Conservation (phyloP, 129 eudicot genomes). For the Artemisia tridentata region DNA sequence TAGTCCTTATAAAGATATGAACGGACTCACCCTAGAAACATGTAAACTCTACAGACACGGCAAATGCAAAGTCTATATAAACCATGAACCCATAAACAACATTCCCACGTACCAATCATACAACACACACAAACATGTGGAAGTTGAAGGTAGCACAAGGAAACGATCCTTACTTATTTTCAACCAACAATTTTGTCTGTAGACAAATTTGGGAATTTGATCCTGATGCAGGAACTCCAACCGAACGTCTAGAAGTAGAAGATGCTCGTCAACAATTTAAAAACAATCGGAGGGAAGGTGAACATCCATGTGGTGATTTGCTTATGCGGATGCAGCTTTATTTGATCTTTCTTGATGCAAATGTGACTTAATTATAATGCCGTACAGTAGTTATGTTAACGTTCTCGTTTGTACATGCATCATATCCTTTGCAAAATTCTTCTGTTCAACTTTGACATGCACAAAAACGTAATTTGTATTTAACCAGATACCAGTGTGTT, state of each 20-base stretch:
- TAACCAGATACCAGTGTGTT: too few species aligned
- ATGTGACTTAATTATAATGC: too few species aligned
- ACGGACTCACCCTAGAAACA: too few species aligned
- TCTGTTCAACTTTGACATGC: too few species aligned
- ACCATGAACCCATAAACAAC: too few species aligned
- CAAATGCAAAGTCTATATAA: too few species aligned
- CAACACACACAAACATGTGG: constrained; percentile 49
- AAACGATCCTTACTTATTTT: constrained; percentile 55
- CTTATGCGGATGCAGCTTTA: constrained; percentile 77
- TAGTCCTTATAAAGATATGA: too few species aligned
- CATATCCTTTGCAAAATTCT: too few species aligned
- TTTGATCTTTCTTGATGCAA: not conserved
- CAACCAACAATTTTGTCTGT: constrained; percentile 68
- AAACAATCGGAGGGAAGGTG: constrained; percentile 39
- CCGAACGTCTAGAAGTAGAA: constrained; percentile 46
- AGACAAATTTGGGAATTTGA: constrained; percentile 78
- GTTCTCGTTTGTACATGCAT: too few species aligned
- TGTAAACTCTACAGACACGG: too few species aligned
- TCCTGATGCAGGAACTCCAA: constrained; percentile 48
- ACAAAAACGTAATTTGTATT: too few species aligned
- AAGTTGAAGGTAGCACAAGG: constrained; percentile 70
- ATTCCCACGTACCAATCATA: not conserved
- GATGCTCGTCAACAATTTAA: constrained; percentile 45
- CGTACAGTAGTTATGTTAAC: too few species aligned
- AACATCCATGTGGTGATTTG: constrained; percentile 58